A percentile compares a stretch with the other conserved stretches of the same genome.
Conservation (phyloP, 345 rosid species). For the Pugionium dolabratum region DNA sequence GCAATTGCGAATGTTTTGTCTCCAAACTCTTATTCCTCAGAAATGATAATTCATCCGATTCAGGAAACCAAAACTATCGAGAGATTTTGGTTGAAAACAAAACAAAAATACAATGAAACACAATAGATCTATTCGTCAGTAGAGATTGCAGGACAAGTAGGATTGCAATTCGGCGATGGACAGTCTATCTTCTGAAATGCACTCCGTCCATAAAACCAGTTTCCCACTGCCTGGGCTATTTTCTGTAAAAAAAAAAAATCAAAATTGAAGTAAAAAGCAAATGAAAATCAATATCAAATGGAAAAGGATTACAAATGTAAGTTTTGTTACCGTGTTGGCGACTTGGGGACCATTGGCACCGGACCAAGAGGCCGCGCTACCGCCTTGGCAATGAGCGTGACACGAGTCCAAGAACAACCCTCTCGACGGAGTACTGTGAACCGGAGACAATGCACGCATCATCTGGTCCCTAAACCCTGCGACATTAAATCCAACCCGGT, state of each 20-base stretch:
- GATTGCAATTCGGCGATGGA: slow-evolving; percentile 76
- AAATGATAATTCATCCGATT: background rate
- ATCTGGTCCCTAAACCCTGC: slow-evolving; percentile 66
- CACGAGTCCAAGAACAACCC: slow-evolving; percentile 86
- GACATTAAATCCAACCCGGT: slow-evolving; percentile 9
- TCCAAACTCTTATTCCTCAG: slow-evolving; percentile 15
- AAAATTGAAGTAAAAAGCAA: background rate
- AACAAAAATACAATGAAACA: too few species aligned
- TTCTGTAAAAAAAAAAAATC: slow-evolving; percentile 46
- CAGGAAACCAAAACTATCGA: background rate
- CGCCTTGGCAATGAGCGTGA: slow-evolving; percentile 85
- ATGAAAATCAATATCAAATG: background rate
- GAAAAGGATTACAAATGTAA: background rate
- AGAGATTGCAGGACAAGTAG: slow-evolving; percentile 60
- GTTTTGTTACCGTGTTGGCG: slow-evolving; percentile 47
- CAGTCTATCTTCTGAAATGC: slow-evolving; percentile 72
- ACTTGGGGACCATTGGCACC: slow-evolving; percentile 60
- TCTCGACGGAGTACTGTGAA: slow-evolving; percentile 50
- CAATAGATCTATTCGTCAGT: slow-evolving; percentile 27
- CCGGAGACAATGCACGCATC: slow-evolving; percentile 52
- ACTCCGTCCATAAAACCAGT: slow-evolving; percentile 66
- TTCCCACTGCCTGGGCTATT: slow-evolving; percentile 84
- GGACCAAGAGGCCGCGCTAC: slow-evolving; percentile 66
- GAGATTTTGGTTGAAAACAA: background rate
- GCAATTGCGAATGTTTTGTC: slow-evolving; percentile 6